Evolutionary conservation across 176 grass and related monocot species (phyloP).

Genomic region (Thalia dealbata): DNA sequence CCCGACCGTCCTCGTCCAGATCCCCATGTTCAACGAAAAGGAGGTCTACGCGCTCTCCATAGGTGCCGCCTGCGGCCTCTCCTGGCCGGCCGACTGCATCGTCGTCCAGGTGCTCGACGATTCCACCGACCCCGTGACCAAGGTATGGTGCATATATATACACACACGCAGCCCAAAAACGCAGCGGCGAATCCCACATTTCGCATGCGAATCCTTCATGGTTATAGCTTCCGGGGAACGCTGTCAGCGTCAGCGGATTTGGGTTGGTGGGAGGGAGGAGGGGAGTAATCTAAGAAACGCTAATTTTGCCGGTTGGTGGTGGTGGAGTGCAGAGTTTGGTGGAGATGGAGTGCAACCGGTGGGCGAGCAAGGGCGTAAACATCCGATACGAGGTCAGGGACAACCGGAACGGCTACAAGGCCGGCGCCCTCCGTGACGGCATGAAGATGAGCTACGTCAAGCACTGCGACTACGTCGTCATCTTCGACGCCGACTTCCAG

Average conservation of each 20-base stretch:
- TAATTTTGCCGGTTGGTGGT: neutral
- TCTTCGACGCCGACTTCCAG: conserved; percentile 96
- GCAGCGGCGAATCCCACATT: too few relatives aligned
- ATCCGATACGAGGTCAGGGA: conserved; percentile 90
- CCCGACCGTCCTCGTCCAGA: conserved; percentile 11
- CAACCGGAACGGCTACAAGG: conserved; percentile 72
- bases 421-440: conserved; percentile 60
- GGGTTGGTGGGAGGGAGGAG: neutral
- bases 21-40: conserved; percentile 14
- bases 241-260: neutral
- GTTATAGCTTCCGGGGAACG: neutral
- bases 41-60: conserved; percentile 6
- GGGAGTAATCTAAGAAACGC: too few relatives aligned
- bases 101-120: conserved; percentile 16
- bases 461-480: conserved; percentile 61
- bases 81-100: conserved; percentile 6
- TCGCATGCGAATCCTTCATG: neutral
- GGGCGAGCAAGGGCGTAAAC: conserved; percentile 75
- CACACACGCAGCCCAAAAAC: too few relatives aligned
- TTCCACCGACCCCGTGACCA: neutral
- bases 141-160: too few relatives aligned
- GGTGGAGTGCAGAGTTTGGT: conserved; percentile 46
- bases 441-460: conserved; percentile 74
- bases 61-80: conserved; percentile 6
- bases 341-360: conserved; percentile 70